Conservation (phyloP, 306 rosid species). For the Vigna angularis region DNA sequence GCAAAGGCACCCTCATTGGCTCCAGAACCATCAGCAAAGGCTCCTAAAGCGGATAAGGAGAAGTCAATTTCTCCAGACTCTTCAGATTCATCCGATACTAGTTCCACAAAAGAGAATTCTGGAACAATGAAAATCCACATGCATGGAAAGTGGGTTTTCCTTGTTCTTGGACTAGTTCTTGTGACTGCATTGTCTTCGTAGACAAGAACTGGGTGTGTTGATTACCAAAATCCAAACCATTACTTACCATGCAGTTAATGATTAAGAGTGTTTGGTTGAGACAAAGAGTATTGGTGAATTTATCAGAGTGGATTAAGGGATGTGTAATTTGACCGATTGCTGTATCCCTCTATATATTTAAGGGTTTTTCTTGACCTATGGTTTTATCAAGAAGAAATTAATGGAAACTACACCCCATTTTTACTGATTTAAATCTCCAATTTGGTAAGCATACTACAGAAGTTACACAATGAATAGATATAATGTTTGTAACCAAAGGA, state of each 20-base stretch:
- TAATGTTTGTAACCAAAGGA: not conserved
- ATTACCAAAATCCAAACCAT: not conserved
- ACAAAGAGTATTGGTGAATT: not conserved
- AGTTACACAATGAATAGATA: not conserved
- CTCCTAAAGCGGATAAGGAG: conserved; percentile 56
- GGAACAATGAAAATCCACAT: not conserved
- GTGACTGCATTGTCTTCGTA: not conserved
- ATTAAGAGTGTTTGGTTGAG: not conserved
- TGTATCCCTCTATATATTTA: not conserved
- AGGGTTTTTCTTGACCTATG: not conserved
- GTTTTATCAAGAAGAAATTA: not conserved
- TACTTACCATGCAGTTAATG: not conserved
- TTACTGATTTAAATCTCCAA: not conserved
- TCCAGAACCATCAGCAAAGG: conserved; percentile 33
- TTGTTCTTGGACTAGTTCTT: not conserved
- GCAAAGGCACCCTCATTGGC: conserved; percentile 46
- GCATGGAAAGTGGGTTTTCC: conserved; percentile 2
- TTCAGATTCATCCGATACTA: not conserved
- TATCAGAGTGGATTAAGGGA: not conserved
- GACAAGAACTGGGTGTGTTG: not conserved
- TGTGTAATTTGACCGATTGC: not conserved
- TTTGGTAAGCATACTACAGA: not conserved
- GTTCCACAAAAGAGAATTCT: not conserved
- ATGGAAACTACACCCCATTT: not conserved
- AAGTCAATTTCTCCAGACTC: not conserved